Conservation (phyloP, 495 filamentous ascomycete genomes). For the Staphylotrichum longicolle region DNA sequence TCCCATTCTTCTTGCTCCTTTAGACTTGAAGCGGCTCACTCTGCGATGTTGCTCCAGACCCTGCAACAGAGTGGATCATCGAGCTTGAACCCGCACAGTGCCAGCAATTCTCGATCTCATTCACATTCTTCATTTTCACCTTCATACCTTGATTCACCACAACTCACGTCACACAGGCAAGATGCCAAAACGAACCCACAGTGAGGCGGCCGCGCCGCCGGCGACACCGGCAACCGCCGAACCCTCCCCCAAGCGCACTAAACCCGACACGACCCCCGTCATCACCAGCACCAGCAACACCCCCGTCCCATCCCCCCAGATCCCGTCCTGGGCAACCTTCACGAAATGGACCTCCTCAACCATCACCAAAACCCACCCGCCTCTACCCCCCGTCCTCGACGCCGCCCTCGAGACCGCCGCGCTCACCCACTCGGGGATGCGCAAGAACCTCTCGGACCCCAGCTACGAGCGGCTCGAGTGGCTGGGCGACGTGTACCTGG, state of each 20-base stretch:
- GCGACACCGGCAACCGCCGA: background rate
- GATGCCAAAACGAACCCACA: conserved; percentile 28
- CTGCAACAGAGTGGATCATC: conserved; percentile 5
- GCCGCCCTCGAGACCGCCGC: conserved; percentile 55
- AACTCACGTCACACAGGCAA: background rate
- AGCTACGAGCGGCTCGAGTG: conserved; percentile 72
- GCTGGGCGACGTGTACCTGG: conserved; percentile 72
- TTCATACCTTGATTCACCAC: background rate
- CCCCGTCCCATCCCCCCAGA: conserved; percentile 1
- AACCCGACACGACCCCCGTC: background rate
- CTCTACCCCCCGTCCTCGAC: conserved; percentile 59
- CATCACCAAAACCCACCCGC: conserved; percentile 45
- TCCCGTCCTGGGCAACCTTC: conserved; percentile 18
- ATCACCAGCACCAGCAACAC: background rate
- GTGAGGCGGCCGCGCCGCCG: conserved; percentile 1
- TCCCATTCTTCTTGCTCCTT: no score
- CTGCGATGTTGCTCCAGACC: background rate
- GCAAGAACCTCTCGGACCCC: conserved; percentile 34
- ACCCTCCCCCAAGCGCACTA: conserved; percentile 22
- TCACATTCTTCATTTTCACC: conserved; percentile 1
- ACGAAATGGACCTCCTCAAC: conserved; percentile 45
- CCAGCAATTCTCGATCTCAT: background rate
- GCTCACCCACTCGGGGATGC: conserved; percentile 64
- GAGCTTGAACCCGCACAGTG: background rate
- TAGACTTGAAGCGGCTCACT: background rate